These are phyloP conservation scores for Takashimella tepidaria DNA, from an alignment of 1,284 basidiomycete species.

Conservation along the genomic window DNA sequence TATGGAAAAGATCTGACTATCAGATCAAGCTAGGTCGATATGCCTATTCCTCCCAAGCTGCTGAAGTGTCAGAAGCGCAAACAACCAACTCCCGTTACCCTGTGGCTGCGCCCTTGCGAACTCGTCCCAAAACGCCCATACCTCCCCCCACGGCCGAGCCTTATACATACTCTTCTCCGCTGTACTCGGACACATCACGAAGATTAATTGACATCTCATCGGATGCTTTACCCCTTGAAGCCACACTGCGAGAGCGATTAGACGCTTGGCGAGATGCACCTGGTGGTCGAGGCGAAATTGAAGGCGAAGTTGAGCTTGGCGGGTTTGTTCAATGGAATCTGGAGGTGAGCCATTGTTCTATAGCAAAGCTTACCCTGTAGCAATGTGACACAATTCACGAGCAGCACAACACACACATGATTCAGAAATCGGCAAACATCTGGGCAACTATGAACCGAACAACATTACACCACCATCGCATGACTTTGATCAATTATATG, in stretches of 20 bases:
- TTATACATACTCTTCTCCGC: slow-evolving; percentile 7
- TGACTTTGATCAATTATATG: slow-evolving; percentile 43
- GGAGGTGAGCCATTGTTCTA: slow-evolving; percentile 24
- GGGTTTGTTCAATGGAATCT: slow-evolving; percentile 45
- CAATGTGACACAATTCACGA: slow-evolving; percentile 38
- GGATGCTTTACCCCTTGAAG: slow-evolving; percentile 43
- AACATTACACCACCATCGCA: slow-evolving; percentile 35
- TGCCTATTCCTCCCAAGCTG: not conserved
- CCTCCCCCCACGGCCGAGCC: not conserved
- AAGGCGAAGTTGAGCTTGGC: slow-evolving; percentile 43
- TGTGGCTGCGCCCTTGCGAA: not conserved
- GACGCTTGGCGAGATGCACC: slow-evolving; percentile 48
- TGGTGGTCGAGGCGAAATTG: slow-evolving; percentile 39
- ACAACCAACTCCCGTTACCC: not conserved
- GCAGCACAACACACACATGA: slow-evolving; percentile 46
- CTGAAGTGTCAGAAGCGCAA: not conserved
- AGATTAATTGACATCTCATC: slow-evolving; percentile 42
- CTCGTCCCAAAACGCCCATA: not conserved
- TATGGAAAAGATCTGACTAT: not conserved
- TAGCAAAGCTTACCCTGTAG: slow-evolving; percentile 9
- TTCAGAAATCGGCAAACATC: slow-evolving; percentile 36
- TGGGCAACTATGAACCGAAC: slow-evolving; percentile 45
- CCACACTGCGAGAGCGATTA: slow-evolving; percentile 45
- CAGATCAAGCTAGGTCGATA: not conserved
- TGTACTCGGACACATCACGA: slow-evolving; percentile 8